Evolutionary conservation across 208 protist species (phyloP), one percentile per base, ranked within the genome.

Genomic region (Endotrypanum monterogeii): DNA sequence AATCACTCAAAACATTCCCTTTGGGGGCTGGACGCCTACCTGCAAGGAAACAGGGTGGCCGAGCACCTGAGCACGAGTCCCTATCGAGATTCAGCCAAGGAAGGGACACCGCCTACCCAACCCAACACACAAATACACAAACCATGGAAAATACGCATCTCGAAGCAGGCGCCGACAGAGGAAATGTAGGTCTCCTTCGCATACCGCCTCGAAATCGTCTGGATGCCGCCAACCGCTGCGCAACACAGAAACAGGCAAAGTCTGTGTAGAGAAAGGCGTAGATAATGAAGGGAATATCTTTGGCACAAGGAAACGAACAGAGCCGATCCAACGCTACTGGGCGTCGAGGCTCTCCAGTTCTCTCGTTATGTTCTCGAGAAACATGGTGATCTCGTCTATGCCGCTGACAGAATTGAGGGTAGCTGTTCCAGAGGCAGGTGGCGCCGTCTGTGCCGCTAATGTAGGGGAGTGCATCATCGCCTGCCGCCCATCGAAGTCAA

Each of bases 341-440:
- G 46, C 16, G 30, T 81, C 82, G n/a, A 95, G 79, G 37, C 72
- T 85, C 65, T 94, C 89, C 30, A 96, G 76, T 54, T 94, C 91
- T 52, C 82, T 81, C 30, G 84, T 92, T 69, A 96, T 96, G 74
- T 87, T 88, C 71, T 89, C 85, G 32, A 96, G 74, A 41, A 92
- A 95, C 74, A 68, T 75, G 16, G 80, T 81, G 18, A 87, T 84
- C 39, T 86, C 79, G 32, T 81, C 73, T 25, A 84, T 70, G 50
- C 82, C 78, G 9, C 11, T 50, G 23, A 52, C 52, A 0, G 68
- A 35, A 8, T 57, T 14, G 18, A 41, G 9, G 0, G 44, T 52
- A 25, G 58, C 11, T 51, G 37, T 32, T 14, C 62, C 48, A 41
- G 70, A 14, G 16, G 39, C 61, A 32, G 41, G 9, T 44, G 54